Conservation (phyloP, 257 asterid species). For the Rubia yunnanensis region DNA sequence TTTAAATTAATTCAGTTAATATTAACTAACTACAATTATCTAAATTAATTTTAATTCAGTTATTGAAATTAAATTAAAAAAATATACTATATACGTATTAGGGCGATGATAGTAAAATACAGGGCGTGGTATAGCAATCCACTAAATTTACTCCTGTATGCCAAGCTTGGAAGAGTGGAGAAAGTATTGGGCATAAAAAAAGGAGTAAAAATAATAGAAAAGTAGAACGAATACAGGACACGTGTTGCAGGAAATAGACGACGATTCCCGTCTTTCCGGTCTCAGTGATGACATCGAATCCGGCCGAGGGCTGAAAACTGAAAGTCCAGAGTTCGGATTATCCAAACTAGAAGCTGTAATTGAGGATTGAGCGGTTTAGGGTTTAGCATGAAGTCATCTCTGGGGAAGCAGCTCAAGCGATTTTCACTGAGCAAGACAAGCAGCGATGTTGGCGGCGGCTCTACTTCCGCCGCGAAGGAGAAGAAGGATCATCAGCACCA, state of each 20-base stretch:
- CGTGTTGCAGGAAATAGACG: not conserved
- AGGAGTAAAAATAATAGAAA: not conserved
- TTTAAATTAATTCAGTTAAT: too few species aligned
- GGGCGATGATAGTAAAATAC: too few species aligned
- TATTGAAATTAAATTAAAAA: too few species aligned
- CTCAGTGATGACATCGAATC: not conserved
- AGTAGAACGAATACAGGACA: not conserved
- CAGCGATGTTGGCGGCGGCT: constrained; percentile 10
- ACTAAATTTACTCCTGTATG: too few species aligned
- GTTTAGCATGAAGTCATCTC: constrained; percentile 28
- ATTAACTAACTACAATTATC: too few species aligned
- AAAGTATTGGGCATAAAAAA: too few species aligned
- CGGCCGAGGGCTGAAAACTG: not conserved
- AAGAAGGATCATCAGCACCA: constrained; percentile 29
- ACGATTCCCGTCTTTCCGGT: not conserved
- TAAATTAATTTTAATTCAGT: too few species aligned
- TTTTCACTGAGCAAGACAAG: constrained; percentile 23
- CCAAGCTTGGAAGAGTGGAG: too few species aligned
- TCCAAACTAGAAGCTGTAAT: not conserved
- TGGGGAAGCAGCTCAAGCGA: constrained; percentile 32
- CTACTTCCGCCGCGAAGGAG: constrained; percentile 10
- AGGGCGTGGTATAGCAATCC: too few species aligned
- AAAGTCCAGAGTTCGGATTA: not conserved
- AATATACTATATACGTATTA: too few species aligned
- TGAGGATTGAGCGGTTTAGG: not conserved